Base-by-base conservation (phyloP, 139 green algal genomes). In the Auxenochlorella protothecoides region DNA sequence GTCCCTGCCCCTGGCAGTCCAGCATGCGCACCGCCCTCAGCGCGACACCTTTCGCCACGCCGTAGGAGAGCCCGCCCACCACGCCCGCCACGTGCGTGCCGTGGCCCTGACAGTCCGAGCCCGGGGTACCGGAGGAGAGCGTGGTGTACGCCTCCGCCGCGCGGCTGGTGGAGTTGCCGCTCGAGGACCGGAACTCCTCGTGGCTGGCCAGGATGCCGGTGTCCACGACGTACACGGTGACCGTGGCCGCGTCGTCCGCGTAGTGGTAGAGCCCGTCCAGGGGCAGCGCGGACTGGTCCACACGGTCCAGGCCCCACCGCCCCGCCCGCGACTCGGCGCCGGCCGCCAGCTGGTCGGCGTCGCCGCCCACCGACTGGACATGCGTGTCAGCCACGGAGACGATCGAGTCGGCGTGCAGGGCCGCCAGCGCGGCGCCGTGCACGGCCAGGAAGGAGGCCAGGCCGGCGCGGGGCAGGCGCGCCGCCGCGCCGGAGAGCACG, bases 211-310 rank as follows among this genome's bases (percentile, higher is more conserved):
- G 75, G n/a, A 90, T 80, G 65, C 85, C 85, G 61, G 87, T 93
- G 79, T 93, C 88, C 14, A 93, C 56, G 3, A 93, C 64, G 74
- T 93, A 93, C 5, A 86, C 84, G 27, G 90, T 79, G 11, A 93
- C 81, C 9, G 81, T 84, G 4, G 69, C 81, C 5, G 84, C 85
- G 65, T 78, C 63, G 69, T 57, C 69, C 9, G 72, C 70, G 64
- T 85, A 87, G 6, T 78, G 54, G 67, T 85, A 93, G 16, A 71
- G 68, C 5, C 70, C 54, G 61, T 92, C 84, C 56, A 93, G 80
- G 3, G 85, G 88, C 74, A 90, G 72, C 6, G 2, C 12, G 0
- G 67, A 54, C 72, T 93, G 85, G 60, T 92, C 87, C 2, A 93
- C 63, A 5, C 82, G 77, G 75, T 92, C 84, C 63, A 93, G 76